These are phyloP conservation scores for Agaricus bisporus DNA, from an alignment of 768 basidiomycete genomes.

Conservation along the genomic window DNA sequence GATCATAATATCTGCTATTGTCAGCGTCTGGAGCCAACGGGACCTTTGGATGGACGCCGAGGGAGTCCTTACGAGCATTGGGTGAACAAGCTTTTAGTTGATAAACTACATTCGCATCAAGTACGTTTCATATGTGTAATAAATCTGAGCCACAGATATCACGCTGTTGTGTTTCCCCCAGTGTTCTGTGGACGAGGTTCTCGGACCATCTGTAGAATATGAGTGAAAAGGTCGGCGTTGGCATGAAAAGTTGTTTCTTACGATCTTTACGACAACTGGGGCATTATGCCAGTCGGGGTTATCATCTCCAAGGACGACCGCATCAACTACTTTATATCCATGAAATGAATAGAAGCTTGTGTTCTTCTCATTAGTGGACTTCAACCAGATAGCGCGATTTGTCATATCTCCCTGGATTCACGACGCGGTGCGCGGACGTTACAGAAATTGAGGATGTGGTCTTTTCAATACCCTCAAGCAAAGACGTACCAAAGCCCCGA, in stretches of 20 bases:
- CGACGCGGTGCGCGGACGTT: neutral
- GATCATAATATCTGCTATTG: conserved; percentile 63
- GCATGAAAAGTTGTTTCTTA: conserved; percentile 7
- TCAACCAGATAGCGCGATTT: conserved; percentile 14
- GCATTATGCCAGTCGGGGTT: conserved; percentile 19
- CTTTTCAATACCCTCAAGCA: neutral
- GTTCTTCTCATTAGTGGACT: conserved; percentile 19
- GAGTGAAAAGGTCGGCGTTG: neutral
- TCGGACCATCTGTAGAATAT: conserved; percentile 17
- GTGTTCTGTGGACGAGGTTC: conserved; percentile 6
- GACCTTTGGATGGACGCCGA: conserved; percentile 81
- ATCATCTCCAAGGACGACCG: conserved; percentile 16
- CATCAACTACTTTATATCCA: conserved; percentile 18
- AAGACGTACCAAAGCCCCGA: conserved; percentile 17
- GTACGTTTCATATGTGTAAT: neutral
- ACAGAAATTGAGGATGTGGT: neutral
- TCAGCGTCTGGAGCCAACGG: conserved; percentile 68
- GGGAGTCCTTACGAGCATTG: conserved; percentile 28
- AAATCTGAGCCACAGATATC: too few species aligned
- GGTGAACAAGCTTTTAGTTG: neutral
- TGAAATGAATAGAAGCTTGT: conserved; percentile 20
- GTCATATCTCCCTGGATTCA: conserved; percentile 17
- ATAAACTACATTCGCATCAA: neutral
- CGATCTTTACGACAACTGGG: conserved; percentile 19
- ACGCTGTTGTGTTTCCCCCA: neutral